Evolutionary conservation across 352 stramenopile genomes (phyloP).

Genomic region (Globisporangium cylindrosporum): DNA sequence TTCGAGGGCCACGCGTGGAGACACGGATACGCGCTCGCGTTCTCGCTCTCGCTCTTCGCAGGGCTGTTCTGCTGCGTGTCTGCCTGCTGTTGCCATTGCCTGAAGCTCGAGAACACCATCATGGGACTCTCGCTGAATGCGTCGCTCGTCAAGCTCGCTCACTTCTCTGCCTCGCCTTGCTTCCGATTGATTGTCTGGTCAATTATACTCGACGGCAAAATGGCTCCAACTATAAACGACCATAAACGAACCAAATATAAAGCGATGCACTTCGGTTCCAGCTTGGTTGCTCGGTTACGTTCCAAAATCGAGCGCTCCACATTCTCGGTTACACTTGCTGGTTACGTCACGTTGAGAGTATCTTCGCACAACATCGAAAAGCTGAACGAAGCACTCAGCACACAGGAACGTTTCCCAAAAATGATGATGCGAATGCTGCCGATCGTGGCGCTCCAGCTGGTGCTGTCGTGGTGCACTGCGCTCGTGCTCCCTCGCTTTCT

Average conservation of each 20-base stretch:
- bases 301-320: neutral
- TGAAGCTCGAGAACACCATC: constrained; percentile 28
- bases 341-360: neutral
- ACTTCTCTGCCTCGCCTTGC: neutral
- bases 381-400: neutral
- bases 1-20: constrained; percentile 37
- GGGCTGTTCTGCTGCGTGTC: constrained; percentile 16
- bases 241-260: neutral
- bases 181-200: neutral
- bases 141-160: neutral
- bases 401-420: neutral
- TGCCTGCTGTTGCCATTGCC: constrained; percentile 6
- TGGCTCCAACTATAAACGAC: neutral
- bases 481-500: constrained; percentile 25
- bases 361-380: neutral
- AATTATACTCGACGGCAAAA: neutral
- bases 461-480: constrained; percentile 23
- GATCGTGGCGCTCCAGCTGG: constrained; percentile 20
- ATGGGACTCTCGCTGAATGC: neutral
- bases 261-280: neutral
- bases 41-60: neutral
- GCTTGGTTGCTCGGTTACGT: neutral
- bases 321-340: neutral
- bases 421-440: neutral
- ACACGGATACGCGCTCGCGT: neutral